Evolutionary conservation across 805 yeast species (phyloP).

Genomic region (Ogataea methanolica): DNA sequence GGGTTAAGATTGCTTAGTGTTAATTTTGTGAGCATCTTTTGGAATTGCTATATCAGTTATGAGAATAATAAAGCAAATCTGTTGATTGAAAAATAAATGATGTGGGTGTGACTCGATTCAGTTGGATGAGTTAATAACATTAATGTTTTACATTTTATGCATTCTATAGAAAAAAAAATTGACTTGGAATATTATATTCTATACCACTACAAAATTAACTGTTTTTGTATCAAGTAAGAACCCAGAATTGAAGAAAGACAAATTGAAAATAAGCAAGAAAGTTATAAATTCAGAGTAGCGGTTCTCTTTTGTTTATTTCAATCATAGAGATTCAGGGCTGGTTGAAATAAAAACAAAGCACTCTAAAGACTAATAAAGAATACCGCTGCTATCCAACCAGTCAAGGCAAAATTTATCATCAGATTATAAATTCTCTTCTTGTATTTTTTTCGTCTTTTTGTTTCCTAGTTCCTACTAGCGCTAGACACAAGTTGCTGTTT

Average conservation of each 20-base stretch:
- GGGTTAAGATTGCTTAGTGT: slow-evolving; percentile 65
- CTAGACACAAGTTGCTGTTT: too few relatives aligned
- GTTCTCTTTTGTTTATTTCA: slow-evolving; percentile 15
- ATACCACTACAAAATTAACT: too few relatives aligned
- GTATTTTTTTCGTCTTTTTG: neutral
- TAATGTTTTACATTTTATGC: too few relatives aligned
- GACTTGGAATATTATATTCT: neutral
- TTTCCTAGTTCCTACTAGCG: too few relatives aligned
- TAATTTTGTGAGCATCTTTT: slow-evolving; percentile 66
- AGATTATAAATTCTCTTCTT: neutral
- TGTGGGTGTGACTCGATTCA: too few relatives aligned
- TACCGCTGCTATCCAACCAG: neutral
- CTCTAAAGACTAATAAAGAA: neutral
- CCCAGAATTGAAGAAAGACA: neutral
- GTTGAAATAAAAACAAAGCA: neutral
- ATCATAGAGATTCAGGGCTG: neutral
- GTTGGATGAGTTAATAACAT: too few relatives aligned
- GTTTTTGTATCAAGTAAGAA: too few relatives aligned
- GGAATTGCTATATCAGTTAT: slow-evolving; percentile 78
- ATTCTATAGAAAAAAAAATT: neutral
- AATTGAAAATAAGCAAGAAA: neutral
- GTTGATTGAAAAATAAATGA: neutral
- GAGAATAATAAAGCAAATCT: slow-evolving; percentile 35
- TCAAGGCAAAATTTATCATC: slow-evolving; percentile 6
- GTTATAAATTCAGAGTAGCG: slow-evolving; percentile 20